phyloP scores from a whole-genome alignment of 805 yeast species.

The Wickerhamomyces silvicola region DNA sequence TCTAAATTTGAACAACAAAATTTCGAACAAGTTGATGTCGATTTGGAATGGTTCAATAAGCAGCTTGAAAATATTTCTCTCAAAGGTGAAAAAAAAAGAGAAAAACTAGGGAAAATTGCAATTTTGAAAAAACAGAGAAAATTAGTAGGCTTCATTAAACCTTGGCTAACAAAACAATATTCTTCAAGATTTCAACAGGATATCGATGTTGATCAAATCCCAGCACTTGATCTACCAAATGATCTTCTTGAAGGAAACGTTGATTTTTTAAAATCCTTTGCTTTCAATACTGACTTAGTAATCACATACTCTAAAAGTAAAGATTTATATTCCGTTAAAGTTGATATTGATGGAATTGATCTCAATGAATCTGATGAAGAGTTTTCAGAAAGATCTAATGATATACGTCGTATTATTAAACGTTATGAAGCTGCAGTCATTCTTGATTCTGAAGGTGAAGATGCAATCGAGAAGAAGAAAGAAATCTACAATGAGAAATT shows the following conservation, averaged over 20 bases:
- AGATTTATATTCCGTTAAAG: constrained; percentile 48
- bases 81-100: constrained; percentile 64
- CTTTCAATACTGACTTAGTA: constrained; percentile 60
- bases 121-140: constrained; percentile 69
- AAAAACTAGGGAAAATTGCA: constrained; percentile 56
- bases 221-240: constrained; percentile 40
- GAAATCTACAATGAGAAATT: constrained; percentile 70
- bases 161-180: constrained; percentile 37
- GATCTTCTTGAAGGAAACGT: constrained; percentile 36
- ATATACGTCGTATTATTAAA: constrained; percentile 49
- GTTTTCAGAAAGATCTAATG: constrained; percentile 43
- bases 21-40: constrained; percentile 78
- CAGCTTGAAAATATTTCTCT: constrained; percentile 74
- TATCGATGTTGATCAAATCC: constrained; percentile 29
- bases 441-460: constrained; percentile 53
- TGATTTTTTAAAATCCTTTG: constrained; percentile 57
- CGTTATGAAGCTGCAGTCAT: constrained; percentile 55
- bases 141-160: constrained; percentile 50
- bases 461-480: constrained; percentile 41
- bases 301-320: constrained; percentile 57
- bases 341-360: constrained; percentile 70
- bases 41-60: constrained; percentile 86
- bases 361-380: constrained; percentile 66
- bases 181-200: constrained; percentile 23
- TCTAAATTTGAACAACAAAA: constrained; percentile 78